Evolutionary conservation across 2,329 filamentous ascomycete species (phyloP), one percentile per base, ranked within the genome.

Genomic region (Cercospora sp.): DNA sequence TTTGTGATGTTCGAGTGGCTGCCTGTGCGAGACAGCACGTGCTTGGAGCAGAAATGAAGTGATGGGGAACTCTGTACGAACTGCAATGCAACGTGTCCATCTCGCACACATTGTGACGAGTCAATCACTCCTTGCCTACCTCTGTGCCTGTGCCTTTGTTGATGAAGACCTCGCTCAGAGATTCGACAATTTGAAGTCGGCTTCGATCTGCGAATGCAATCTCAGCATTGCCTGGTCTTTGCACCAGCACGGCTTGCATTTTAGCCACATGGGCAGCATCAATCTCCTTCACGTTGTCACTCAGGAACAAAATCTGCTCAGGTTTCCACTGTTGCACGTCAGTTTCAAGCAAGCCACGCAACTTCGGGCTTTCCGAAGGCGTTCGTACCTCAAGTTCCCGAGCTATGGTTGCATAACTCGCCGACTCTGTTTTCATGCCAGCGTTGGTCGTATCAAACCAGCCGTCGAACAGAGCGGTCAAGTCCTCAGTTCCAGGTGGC

Each of bases 381-480:
- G 24, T 55, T n/a, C 71, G 53, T 68, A 77, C 75, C 68, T 75
- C 68, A 51, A 86, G 70, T 69, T 82, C 81, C 58, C 79, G 78
- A 59, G 86, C 83, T 72, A 94, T 93, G 74, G 83, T 87, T 72
- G 81, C 79, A 80, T 94, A 95, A 78, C 91, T 94, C 24, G 78
- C 79, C 45, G 80, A 77, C 73, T 92, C 87, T 57, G 85, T 87
- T 82, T 95, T 95, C 66, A 87, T 84, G 1, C 92, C 92, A 34
- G 92, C 91, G 78, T 92, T 94, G 67, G 91, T 87, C 3, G 91
- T 94, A 78, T 95, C 92, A 77, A 92, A 94, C 84, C 88, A 92
- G 73, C 85, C 89, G 55, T 82, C 83, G 67, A 93, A 85, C 66
- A 87, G 78, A 1, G 81, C 80, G 3, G 83, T 86, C 74, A 91